Base-by-base conservation (phyloP, 768 basidiomycete genomes). In the Chlorophyllum brunneum region DNA sequence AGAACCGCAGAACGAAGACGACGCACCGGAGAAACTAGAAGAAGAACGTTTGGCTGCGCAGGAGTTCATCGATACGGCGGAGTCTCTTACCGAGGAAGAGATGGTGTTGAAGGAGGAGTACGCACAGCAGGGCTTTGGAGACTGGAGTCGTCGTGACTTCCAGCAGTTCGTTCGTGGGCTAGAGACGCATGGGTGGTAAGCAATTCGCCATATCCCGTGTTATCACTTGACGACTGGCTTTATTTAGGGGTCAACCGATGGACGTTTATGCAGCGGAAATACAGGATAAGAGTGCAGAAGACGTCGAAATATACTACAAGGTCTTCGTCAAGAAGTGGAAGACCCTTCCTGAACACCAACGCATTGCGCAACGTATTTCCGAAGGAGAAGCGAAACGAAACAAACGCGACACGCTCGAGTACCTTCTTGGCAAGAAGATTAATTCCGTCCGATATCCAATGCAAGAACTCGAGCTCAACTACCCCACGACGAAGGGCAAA, bases 391-490 rank as follows among this genome's bases (percentile, higher is more conserved):
- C 86, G 2, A 93, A 92, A 63, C 89, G 94, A 27, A 86, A 85
- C 64, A 91, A 92, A 62, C 82, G 89, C 4, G 86, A 86, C 48
- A 88, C 89, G 59, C 79, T 89, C 13, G 85, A 90, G 58, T 76
- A 79, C 27, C 80, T 95, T 6, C 80, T 98, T 26, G 72, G 83
- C 46, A 79, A 82, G 63, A 98, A 98, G 66, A 89, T 98, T 60
- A 73, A 73, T 18, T 87, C 87, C 1, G 87, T 91, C 53, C 76
- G 80, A 33, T 92, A 87, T 67, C 97, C 97, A 1, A 93, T 98
- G 86, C 95, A 98, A 66, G 95, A 97, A 67, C 83, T 99, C 42
- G 90, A 95, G 68, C 83, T 98, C 47, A 88, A 90, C 66, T 98
- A 98, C 60, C 92, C 92, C 1, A 88, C 88, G 26, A 95, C 94